Conservation (phyloP, 163 green algal species). For the Scenedesmus sp. region DNA sequence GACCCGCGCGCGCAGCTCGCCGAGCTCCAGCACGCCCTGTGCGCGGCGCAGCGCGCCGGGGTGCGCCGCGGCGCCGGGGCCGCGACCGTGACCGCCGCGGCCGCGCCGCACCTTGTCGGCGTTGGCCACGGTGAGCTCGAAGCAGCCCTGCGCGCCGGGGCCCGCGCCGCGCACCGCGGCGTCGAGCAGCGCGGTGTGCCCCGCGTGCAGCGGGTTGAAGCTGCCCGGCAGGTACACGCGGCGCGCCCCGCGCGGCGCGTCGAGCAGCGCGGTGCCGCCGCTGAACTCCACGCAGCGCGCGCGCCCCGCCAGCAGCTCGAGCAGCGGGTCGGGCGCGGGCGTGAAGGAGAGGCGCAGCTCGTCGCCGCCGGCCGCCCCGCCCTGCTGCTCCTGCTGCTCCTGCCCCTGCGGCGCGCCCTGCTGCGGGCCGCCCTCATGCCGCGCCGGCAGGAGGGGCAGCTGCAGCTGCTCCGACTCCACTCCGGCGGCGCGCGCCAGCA, state of each 20-base stretch:
- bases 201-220: slow-evolving; percentile 92
- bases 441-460: neutral
- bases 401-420: neutral
- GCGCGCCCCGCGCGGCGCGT: slow-evolving; percentile 66
- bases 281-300: slow-evolving; percentile 74
- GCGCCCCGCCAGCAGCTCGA: slow-evolving; percentile 60
- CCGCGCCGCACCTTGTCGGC: slow-evolving; percentile 83
- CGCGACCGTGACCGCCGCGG: too few relatives aligned
- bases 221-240: slow-evolving; percentile 83
- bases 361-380: slow-evolving; percentile 36
- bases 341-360: slow-evolving; percentile 77
- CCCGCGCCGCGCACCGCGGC: slow-evolving; percentile 18
- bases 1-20: slow-evolving; percentile 69
- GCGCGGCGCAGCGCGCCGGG: neutral
- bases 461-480: neutral
- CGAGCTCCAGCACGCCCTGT: slow-evolving; percentile 66
- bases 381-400: neutral
- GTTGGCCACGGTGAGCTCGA: slow-evolving; percentile 90
- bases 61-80: neutral
- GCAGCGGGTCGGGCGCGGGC: slow-evolving; percentile 54
- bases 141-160: slow-evolving; percentile 39
- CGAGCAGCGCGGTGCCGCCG: slow-evolving; percentile 51
- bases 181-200: slow-evolving; percentile 61
- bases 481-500: slow-evolving; percentile 14
- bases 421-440: neutral